Evolutionary conservation across 495 filamentous ascomycete species (phyloP).

Genomic region (Pseudoneurospora amorphoporcata): DNA sequence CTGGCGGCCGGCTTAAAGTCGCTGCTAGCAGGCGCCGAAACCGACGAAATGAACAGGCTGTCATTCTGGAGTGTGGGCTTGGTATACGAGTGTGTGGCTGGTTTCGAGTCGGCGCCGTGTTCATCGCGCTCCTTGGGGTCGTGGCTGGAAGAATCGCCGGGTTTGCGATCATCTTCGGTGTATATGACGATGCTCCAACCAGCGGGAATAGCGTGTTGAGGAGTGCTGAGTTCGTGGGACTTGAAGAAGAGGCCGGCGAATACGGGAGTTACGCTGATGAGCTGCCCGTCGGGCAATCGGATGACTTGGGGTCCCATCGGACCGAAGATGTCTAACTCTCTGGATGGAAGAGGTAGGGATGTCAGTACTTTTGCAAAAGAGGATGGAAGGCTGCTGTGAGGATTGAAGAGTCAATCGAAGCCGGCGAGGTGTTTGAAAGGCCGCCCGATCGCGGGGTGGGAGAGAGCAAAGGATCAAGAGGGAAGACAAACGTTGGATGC

Average conservation of each 20-base stretch:
- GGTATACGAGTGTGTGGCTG: constrained; percentile 53
- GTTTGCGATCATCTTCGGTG: constrained; percentile 45
- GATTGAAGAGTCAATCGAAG: background rate
- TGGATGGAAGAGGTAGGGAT: background rate
- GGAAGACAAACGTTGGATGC: background rate
- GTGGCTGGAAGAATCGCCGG: background rate
- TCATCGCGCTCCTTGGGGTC: constrained; percentile 13
- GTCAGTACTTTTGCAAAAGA: background rate
- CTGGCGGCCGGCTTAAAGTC: constrained; percentile 73
- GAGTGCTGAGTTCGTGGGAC: constrained; percentile 56
- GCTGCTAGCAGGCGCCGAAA: constrained; percentile 66
- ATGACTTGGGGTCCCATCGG: constrained; percentile 35
- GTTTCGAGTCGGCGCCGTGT: constrained; percentile 9
- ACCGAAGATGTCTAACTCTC: background rate
- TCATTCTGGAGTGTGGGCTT: constrained; percentile 67
- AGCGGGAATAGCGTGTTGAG: constrained; percentile 62
- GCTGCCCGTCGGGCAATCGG: constrained; percentile 79
- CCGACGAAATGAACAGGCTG: constrained; percentile 79
- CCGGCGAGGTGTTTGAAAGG: background rate
- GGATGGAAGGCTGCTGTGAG: background rate
- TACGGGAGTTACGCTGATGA: constrained; percentile 65
- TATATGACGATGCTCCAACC: constrained; percentile 85
- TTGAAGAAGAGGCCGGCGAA: constrained; percentile 88
- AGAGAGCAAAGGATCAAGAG: background rate
- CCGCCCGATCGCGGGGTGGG: background rate